Conservation (phyloP, 306 rosid genomes). For the Pterocarpus santalinus region DNA sequence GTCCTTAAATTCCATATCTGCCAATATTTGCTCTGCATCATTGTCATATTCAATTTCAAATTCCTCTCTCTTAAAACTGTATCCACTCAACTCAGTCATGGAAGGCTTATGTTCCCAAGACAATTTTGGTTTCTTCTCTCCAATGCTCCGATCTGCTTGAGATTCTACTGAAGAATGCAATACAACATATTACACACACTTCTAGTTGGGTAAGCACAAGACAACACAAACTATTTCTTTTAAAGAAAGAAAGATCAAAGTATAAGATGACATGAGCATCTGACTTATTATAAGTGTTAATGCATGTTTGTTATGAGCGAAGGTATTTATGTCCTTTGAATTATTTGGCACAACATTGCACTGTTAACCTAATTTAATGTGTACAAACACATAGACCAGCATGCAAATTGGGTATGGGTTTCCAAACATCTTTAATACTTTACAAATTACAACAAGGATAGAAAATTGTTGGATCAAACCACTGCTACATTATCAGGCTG, state of each 20-base stretch:
- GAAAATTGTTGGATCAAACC: too few species aligned
- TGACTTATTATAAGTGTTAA: background rate
- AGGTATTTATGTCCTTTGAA: too few species aligned
- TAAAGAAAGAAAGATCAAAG: background rate
- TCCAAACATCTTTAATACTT: too few species aligned
- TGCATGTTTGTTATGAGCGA: too few species aligned
- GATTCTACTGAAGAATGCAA: constrained; percentile 53
- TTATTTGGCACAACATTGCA: too few species aligned
- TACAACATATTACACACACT: constrained; percentile 19
- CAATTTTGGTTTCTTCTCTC: constrained; percentile 83
- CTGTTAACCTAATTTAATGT: too few species aligned
- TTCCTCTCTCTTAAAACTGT: constrained; percentile 84
- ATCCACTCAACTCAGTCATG: constrained; percentile 79
- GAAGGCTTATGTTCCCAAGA: constrained; percentile 73
- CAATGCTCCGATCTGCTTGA: constrained; percentile 71
- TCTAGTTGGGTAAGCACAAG: background rate
- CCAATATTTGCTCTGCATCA: constrained; percentile 88
- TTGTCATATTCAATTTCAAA: constrained; percentile 90
- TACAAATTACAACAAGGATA: too few species aligned
- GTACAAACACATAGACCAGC: too few species aligned
- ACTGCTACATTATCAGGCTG: too few species aligned
- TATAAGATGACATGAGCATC: background rate
- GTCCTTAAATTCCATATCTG: constrained; percentile 91
- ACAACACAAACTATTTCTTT: background rate
- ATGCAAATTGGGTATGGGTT: too few species aligned